phyloP scores from a whole-genome alignment of 1,284 basidiomycete genomes.

The Farysia itapuensis region DNA sequence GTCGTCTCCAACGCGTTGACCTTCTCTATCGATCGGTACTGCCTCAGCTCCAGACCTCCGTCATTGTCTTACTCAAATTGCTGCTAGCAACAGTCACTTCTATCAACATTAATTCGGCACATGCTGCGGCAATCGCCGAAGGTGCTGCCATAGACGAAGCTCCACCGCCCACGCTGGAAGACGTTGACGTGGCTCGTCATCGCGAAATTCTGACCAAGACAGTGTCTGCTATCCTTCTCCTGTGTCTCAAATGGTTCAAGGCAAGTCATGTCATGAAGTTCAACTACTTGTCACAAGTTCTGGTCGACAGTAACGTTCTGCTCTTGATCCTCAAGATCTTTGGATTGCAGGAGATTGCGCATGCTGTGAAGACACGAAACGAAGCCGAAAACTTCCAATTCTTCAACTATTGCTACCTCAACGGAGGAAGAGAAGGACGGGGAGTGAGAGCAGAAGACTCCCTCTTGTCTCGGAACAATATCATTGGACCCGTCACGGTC shows the following conservation, averaged over 20 bases:
- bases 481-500: slow-evolving; percentile 37
- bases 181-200: slow-evolving; percentile 90
- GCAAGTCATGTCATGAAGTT: slow-evolving; percentile 90
- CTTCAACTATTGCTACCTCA: slow-evolving; percentile 86
- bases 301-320: slow-evolving; percentile 93
- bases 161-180: slow-evolving; percentile 82
- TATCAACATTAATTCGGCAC: slow-evolving; percentile 52
- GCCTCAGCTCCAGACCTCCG: slow-evolving; percentile 51
- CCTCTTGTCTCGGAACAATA: slow-evolving; percentile 28
- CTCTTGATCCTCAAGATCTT: slow-evolving; percentile 97
- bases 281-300: slow-evolving; percentile 89
- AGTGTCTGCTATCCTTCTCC: slow-evolving; percentile 86
- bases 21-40: slow-evolving; percentile 48
- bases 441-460: slow-evolving; percentile 60
- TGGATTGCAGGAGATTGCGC: slow-evolving; percentile 85
- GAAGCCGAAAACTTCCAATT: slow-evolving; percentile 81
- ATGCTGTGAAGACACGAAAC: slow-evolving; percentile 79
- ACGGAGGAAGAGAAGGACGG: slow-evolving; percentile 61
- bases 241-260: slow-evolving; percentile 97
- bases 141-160: slow-evolving; percentile 59
- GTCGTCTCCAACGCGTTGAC: slow-evolving; percentile 51
- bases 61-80: slow-evolving; percentile 58
- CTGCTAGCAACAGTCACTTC: slow-evolving; percentile 56
- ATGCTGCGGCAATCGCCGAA: slow-evolving; percentile 52
- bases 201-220: slow-evolving; percentile 97